A percentile compares a stretch with the other conserved stretches of the same genome.
These are phyloP conservation scores for Glycine tomentella DNA, from an alignment of 306 rosid genomes.

Conservation along the genomic window DNA sequence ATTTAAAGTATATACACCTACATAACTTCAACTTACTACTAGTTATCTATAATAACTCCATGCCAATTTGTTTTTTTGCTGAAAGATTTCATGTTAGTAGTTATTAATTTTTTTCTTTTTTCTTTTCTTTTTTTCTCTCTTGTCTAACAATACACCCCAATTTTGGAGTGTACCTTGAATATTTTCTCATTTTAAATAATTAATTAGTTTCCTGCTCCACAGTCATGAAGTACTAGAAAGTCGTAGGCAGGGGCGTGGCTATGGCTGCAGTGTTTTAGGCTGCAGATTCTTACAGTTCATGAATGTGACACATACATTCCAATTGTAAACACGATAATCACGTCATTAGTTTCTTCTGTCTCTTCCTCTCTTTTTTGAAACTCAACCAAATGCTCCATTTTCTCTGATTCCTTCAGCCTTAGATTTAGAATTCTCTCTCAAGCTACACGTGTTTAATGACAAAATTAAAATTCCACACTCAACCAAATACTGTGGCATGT, in stretches of 20 bases:
- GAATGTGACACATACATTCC: slow-evolving; percentile 14
- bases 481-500: background rate
- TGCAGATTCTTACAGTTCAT: slow-evolving; percentile 17
- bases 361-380: background rate
- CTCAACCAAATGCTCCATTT: background rate
- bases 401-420: background rate
- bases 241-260: background rate
- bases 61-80: too few relatives aligned
- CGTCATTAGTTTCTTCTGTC: slow-evolving; percentile 9
- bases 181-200: too few relatives aligned
- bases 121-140: too few relatives aligned
- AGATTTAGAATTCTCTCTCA: background rate
- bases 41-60: too few relatives aligned
- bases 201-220: background rate
- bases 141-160: too few relatives aligned
- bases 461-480: background rate
- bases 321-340: background rate
- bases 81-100: too few relatives aligned
- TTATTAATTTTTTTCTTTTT: too few relatives aligned
- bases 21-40: too few relatives aligned
- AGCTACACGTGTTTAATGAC: background rate
- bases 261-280: background rate
- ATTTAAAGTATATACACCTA: too few relatives aligned
- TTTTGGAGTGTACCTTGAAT: too few relatives aligned
- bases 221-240: background rate